phyloP scores from a whole-genome alignment of 2,329 filamentous ascomycete genomes.

The Kalmusia sp. region DNA sequence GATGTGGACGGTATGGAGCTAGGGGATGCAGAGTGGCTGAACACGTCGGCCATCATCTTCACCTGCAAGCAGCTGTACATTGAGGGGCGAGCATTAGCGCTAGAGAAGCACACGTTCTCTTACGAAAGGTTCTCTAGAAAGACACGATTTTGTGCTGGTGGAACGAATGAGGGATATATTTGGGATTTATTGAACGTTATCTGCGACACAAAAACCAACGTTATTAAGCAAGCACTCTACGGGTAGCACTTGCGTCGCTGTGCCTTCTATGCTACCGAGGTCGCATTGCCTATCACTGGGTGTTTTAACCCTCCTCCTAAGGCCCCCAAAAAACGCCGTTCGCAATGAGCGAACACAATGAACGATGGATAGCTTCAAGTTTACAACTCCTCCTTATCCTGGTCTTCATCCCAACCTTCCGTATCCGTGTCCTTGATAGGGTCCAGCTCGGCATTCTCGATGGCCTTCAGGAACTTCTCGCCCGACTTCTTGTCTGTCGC shows the following conservation, averaged over 20 bases:
- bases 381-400: constrained; percentile 30
- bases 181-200: constrained; percentile 19
- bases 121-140: constrained; percentile 16
- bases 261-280: neutral
- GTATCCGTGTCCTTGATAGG: constrained; percentile 40
- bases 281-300: neutral
- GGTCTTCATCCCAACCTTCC: constrained; percentile 31
- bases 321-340: neutral
- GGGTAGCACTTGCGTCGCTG: constrained; percentile 2
- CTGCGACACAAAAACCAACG: constrained; percentile 17
- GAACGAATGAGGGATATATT: constrained; percentile 6
- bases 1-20: neutral
- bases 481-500: constrained; percentile 66
- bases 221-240: constrained; percentile 16
- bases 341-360: neutral
- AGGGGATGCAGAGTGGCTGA: constrained; percentile 10
- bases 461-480: constrained; percentile 66
- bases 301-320: neutral
- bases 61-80: constrained; percentile 21
- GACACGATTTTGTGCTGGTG: constrained; percentile 8
- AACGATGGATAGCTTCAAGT: neutral
- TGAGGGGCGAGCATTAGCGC: constrained; percentile 16
- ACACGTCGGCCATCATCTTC: constrained; percentile 18
- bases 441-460: constrained; percentile 67
- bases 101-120: constrained; percentile 13